Evolutionary conservation across 306 rosid species (phyloP).

Genomic region (Acmispon strigosus): DNA sequence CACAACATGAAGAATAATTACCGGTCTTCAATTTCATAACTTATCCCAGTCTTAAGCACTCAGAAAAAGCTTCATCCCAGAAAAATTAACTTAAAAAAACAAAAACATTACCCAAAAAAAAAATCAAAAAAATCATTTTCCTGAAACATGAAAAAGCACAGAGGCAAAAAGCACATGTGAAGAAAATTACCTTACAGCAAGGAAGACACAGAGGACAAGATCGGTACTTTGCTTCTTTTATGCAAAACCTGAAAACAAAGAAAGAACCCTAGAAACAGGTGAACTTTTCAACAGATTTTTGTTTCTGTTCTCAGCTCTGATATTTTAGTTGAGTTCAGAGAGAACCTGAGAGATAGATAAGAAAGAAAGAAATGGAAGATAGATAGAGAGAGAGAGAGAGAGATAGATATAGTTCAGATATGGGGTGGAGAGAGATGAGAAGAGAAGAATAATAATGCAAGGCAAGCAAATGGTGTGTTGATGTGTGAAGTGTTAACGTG

Average conservation of each 20-base stretch:
- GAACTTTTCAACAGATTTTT: conserved; percentile 22
- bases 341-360: too few species aligned
- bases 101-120: too few species aligned
- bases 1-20: too few species aligned
- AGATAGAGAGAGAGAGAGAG: conserved; percentile 29
- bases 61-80: too few species aligned
- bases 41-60: too few species aligned
- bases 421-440: too few species aligned
- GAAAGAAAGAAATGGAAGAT: neutral
- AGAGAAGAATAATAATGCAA: too few species aligned
- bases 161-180: conserved; percentile 11
- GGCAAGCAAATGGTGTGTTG: too few species aligned
- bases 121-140: neutral
- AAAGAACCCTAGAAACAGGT: conserved; percentile 27
- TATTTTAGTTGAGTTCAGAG: neutral
- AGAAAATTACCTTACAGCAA: conserved; percentile 37
- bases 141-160: neutral
- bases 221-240: conserved; percentile 21
- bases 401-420: neutral
- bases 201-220: conserved; percentile 35
- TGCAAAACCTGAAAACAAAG: conserved; percentile 15
- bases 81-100: too few species aligned
- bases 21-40: too few species aligned
- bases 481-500: too few species aligned
- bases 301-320: neutral